These are phyloP conservation scores for Zea luxurians DNA, from an alignment of 176 grass and related monocot species.

Conservation along the genomic window DNA sequence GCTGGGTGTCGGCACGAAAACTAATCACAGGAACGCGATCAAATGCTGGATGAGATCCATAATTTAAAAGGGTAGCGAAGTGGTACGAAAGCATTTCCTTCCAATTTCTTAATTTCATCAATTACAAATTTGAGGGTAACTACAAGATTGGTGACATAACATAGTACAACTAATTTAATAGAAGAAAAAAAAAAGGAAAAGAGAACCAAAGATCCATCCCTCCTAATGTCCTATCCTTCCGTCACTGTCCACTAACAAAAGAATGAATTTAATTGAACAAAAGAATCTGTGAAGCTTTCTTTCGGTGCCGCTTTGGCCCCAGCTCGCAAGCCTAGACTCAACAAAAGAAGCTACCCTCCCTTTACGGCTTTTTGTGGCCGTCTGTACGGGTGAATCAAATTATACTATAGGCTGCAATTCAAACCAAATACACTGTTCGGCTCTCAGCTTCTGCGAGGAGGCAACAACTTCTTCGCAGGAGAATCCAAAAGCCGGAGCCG, in stretches of 20 bases:
- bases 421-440: neutral
- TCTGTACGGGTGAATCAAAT: neutral
- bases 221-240: slow-evolving; percentile 48
- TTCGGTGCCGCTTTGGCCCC: slow-evolving; percentile 16
- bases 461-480: neutral
- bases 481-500: slow-evolving; percentile 7
- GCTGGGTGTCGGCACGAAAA: slow-evolving; percentile 4
- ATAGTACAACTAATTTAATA: slow-evolving; percentile 38
- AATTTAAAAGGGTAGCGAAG: slow-evolving; percentile 17
- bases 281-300: slow-evolving; percentile 62
- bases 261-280: slow-evolving; percentile 67
- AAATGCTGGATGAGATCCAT: slow-evolving; percentile 24
- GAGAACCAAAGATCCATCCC: slow-evolving; percentile 46
- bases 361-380: neutral
- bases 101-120: slow-evolving; percentile 48
- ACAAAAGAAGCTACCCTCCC: slow-evolving; percentile 17
- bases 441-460: neutral
- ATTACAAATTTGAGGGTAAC: slow-evolving; percentile 54
- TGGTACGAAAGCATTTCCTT: slow-evolving; percentile 27
- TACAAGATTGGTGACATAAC: slow-evolving; percentile 52
- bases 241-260: slow-evolving; percentile 50
- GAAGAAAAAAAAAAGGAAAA: neutral
- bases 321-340: neutral
- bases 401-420: neutral
- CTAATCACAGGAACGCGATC: slow-evolving; percentile 20